phyloP scores from a whole-genome alignment of 1,284 basidiomycete genomes.

The Naganishia sp. region DNA sequence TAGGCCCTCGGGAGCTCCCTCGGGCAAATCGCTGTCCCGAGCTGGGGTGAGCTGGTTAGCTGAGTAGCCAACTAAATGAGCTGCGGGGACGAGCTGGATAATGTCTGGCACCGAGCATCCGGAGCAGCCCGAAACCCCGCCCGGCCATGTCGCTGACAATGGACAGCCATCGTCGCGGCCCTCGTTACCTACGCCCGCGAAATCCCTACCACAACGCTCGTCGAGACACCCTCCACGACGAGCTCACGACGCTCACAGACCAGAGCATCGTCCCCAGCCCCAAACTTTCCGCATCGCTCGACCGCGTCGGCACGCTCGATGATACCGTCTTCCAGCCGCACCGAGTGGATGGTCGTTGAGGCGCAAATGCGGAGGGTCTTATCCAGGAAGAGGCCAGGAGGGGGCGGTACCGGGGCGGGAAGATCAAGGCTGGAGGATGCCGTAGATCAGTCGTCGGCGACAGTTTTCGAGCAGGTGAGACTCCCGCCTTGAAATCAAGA shows the following conservation, averaged over 20 bases:
- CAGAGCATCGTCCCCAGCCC: conserved; percentile 87
- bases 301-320: conserved; percentile 88
- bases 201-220: conserved; percentile 58
- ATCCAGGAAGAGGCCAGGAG: conserved; percentile 89
- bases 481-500: too few species aligned
- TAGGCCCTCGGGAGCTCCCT: too few species aligned
- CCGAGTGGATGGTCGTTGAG: conserved; percentile 83
- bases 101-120: background rate
- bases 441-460: conserved; percentile 88
- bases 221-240: conserved; percentile 69
- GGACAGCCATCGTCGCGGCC: background rate
- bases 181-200: conserved; percentile 44
- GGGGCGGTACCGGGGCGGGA: conserved; percentile 81
- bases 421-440: conserved; percentile 77
- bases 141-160: background rate
- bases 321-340: conserved; percentile 64
- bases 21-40: too few species aligned
- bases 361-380: conserved; percentile 86
- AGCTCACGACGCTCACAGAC: conserved; percentile 80
- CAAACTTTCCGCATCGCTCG: conserved; percentile 90
- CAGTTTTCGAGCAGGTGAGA: conserved; percentile 67
- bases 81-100: too few species aligned
- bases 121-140: background rate
- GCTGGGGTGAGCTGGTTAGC: too few species aligned
- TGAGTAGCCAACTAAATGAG: too few species aligned